phyloP scores from a whole-genome alignment of 495 filamentous ascomycete species.

The Bacidia rubella region DNA sequence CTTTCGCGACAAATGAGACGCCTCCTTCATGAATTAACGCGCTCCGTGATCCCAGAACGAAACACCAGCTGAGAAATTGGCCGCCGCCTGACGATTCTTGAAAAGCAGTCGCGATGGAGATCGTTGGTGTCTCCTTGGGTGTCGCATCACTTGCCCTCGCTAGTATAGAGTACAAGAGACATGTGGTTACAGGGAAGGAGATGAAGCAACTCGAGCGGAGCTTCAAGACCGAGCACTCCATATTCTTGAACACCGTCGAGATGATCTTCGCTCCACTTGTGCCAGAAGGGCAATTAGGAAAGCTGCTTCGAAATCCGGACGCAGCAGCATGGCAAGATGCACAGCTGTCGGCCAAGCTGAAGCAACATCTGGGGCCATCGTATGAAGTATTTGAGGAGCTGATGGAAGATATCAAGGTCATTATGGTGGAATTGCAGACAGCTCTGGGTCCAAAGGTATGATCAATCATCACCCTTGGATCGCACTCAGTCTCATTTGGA shows the following conservation, averaged over 20 bases:
- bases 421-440: background rate
- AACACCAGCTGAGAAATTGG: no score
- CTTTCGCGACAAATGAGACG: no score
- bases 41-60: no score
- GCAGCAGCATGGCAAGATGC: background rate
- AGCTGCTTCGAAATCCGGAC: background rate
- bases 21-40: no score
- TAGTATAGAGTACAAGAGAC: background rate
- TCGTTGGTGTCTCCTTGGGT: background rate
- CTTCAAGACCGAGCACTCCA: background rate
- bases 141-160: background rate
- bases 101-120: no score
- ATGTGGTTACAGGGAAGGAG: background rate
- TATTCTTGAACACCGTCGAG: slow-evolving; percentile 3
- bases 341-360: background rate
- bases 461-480: background rate
- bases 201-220: slow-evolving; percentile 1
- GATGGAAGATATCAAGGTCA: background rate
- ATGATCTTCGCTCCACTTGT: background rate
- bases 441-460: background rate
- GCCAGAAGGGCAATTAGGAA: background rate
- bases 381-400: background rate
- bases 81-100: no score
- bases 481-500: background rate
- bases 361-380: background rate